These are phyloP conservation scores for sorghum (Sorghum bicolor) DNA, from an alignment of 176 grass and related monocot genomes.

Conservation along the genomic window DNA sequence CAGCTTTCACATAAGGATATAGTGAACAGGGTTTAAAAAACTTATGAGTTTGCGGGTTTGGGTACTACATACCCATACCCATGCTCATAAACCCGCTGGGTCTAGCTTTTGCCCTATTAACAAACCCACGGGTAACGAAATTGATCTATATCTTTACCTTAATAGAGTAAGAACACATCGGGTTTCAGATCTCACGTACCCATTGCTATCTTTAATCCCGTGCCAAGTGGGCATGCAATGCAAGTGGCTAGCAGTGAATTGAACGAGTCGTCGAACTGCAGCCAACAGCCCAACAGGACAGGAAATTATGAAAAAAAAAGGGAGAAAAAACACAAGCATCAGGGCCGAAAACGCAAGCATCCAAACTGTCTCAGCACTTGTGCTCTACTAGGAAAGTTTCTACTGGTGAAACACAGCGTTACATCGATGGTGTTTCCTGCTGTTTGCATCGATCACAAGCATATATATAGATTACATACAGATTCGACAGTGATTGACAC, in stretches of 20 bases:
- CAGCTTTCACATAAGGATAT: too few relatives aligned
- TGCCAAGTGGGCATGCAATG: neutral
- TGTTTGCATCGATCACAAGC: neutral
- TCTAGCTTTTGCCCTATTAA: too few relatives aligned
- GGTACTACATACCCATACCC: too few relatives aligned
- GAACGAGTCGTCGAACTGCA: neutral
- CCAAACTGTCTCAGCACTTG: neutral
- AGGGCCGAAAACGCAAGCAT: neutral
- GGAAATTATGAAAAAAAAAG: neutral
- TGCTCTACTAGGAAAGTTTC: neutral
- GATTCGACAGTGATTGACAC: neutral
- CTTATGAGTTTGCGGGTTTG: too few relatives aligned
- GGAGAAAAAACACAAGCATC: neutral
- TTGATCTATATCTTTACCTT: too few relatives aligned
- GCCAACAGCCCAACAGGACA: neutral
- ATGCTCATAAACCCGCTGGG: too few relatives aligned
- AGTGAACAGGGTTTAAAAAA: too few relatives aligned
- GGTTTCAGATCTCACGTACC: too few relatives aligned
- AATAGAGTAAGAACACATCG: too few relatives aligned
- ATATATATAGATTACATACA: neutral
- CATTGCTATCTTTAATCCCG: too few relatives aligned
- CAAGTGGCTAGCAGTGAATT: neutral
- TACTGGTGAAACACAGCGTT: neutral
- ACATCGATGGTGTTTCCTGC: neutral
- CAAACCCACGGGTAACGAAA: too few relatives aligned